Percentiles rank a stretch among this genome's conserved stretches.
Conservation (phyloP, 2,329 filamentous ascomycete species). For the Pseudogymnoascus sp. region DNA sequence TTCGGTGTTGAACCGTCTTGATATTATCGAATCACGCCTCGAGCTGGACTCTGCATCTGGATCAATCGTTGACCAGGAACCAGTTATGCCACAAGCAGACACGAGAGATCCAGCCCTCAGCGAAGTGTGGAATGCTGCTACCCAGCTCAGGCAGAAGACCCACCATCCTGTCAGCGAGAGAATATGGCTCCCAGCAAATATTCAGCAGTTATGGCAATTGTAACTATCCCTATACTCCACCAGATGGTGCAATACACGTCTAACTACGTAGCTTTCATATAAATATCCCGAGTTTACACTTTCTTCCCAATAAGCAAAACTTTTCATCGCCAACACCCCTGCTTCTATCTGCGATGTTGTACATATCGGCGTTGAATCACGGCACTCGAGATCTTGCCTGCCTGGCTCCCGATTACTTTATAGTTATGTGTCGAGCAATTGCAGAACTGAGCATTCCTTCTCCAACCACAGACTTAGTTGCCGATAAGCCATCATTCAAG, state of each 20-base stretch:
- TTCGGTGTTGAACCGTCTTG: conserved; percentile 18
- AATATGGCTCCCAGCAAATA: conserved; percentile 30
- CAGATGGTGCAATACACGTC: background rate
- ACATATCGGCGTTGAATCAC: conserved; percentile 33
- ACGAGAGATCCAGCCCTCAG: conserved; percentile 20
- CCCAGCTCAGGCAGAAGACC: conserved; percentile 25
- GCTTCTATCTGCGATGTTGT: conserved; percentile 38
- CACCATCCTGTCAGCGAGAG: conserved; percentile 21
- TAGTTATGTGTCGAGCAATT: conserved; percentile 34
- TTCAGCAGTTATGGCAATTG: conserved; percentile 33
- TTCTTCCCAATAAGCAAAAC: conserved; percentile 36
- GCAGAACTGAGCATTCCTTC: conserved; percentile 34
- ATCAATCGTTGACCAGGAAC: conserved; percentile 15
- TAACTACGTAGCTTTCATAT: conserved; percentile 34
- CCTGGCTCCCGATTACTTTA: conserved; percentile 34
- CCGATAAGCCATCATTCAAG: conserved; percentile 16
- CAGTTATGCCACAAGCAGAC: conserved; percentile 14
- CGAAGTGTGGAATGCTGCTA: conserved; percentile 28
- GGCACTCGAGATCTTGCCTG: conserved; percentile 29
- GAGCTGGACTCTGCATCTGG: conserved; percentile 14
- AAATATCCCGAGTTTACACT: conserved; percentile 39
- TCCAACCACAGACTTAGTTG: conserved; percentile 23
- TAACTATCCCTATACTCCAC: conserved; percentile 14
- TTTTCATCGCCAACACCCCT: conserved; percentile 38
- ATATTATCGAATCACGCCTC: conserved; percentile 19